Conservation (phyloP, 2,329 filamentous ascomycete species). For the Aspergillus niger region DNA sequence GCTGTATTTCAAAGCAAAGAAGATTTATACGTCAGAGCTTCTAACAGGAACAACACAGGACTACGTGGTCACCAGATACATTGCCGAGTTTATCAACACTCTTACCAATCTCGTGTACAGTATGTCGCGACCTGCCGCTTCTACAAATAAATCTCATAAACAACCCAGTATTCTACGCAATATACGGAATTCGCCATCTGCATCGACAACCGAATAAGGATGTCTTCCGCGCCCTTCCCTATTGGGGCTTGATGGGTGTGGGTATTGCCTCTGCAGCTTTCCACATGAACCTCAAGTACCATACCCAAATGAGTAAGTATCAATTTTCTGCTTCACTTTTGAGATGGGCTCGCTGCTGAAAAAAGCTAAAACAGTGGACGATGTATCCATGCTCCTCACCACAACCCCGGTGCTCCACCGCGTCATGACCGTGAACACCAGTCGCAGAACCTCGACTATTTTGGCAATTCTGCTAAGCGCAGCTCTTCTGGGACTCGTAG, state of each 20-base stretch:
- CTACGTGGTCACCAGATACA: conserved; percentile 27
- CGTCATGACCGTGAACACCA: conserved; percentile 21
- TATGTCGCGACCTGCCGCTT: not conserved
- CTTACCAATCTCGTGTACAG: conserved; percentile 31
- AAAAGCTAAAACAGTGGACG: conserved; percentile 18
- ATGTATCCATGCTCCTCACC: conserved; percentile 27
- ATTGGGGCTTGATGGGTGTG: conserved; percentile 26
- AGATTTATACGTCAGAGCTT: not conserved
- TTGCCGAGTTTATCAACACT: conserved; percentile 34
- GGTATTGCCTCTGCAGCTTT: conserved; percentile 29
- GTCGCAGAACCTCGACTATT: conserved; percentile 6
- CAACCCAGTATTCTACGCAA: conserved; percentile 26
- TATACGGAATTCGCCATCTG: conserved; percentile 19
- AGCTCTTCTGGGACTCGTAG: conserved; percentile 7
- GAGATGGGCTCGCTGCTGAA: no score
- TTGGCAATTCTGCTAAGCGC: conserved; percentile 9
- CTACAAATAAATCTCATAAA: not conserved
- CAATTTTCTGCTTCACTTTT: no score
- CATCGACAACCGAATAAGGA: conserved; percentile 2
- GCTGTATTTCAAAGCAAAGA: not conserved
- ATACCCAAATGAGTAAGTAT: conserved; percentile 30
- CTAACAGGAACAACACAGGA: conserved; percentile 15
- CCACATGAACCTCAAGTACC: conserved; percentile 32
- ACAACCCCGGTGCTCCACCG: conserved; percentile 26
- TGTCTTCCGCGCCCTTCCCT: conserved; percentile 16